Percentiles rank a stretch among this genome's conserved stretches.
Evolutionary conservation across 2,329 filamentous ascomycete genomes (phyloP).

Genomic region (Fusarium sp.): DNA sequence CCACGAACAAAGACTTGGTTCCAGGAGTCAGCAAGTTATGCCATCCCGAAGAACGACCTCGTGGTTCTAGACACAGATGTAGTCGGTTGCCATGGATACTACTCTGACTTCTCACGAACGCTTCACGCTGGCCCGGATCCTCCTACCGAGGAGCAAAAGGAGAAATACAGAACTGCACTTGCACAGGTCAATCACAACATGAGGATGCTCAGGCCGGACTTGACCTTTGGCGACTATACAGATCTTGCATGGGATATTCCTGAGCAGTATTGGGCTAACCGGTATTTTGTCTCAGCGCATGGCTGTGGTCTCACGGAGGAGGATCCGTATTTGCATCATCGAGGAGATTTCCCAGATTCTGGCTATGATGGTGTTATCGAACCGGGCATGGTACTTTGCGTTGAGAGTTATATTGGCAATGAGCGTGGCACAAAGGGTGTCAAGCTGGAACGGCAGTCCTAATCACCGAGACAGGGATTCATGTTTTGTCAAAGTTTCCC

Average conservation of each 20-base stretch:
- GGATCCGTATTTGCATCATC: not conserved
- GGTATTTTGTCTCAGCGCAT: conserved; percentile 8
- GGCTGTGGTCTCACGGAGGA: conserved; percentile 8
- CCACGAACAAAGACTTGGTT: conserved; percentile 5
- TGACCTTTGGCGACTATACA: conserved; percentile 7
- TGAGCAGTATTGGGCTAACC: not conserved
- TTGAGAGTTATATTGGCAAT: conserved; percentile 2
- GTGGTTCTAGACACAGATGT: conserved; percentile 7
- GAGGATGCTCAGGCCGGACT: conserved; percentile 3
- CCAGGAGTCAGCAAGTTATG: conserved; percentile 6
- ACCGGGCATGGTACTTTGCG: conserved; percentile 1
- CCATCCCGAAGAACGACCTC: conserved; percentile 5
- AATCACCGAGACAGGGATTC: not conserved
- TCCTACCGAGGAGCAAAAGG: not conserved
- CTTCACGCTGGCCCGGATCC: conserved; percentile 2
- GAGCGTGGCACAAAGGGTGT: conserved; percentile 5
- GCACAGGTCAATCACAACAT: conserved; percentile 4
- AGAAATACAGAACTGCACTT: not conserved
- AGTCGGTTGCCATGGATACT: conserved; percentile 13
- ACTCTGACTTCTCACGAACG: conserved; percentile 3
- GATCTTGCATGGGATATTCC: conserved; percentile 3
- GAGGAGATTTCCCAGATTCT: not conserved
- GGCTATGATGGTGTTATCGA: conserved; percentile 8
- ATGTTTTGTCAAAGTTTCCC: not conserved
- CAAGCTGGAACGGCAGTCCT: conserved; percentile 16